Base-by-base conservation (phyloP, 1,284 basidiomycete genomes). In the Phlebopus sp. region DNA sequence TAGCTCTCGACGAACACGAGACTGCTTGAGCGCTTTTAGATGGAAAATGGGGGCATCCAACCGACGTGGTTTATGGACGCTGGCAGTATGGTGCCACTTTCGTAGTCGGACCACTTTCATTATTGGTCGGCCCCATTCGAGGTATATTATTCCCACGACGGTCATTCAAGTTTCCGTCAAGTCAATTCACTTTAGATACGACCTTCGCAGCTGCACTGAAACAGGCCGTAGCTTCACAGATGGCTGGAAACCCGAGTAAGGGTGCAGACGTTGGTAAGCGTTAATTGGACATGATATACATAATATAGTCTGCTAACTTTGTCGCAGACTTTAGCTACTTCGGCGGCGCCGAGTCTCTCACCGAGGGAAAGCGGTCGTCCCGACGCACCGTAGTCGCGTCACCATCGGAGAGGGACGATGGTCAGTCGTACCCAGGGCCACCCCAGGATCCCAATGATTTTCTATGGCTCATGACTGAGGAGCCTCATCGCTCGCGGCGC, bases 381-480 rank as follows among this genome's bases (percentile, higher is more conserved):
- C 74, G 84, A 50, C 76, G 86, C 46, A 85, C 83, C 0, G 72
- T 71, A 19, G 69, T 80, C 29, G 60, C 68, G 27, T 68, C 59
- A 45, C 69, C 72, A 0, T 71, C 67, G 15, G 61, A 52, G 32
- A 57, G 65, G 44, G 72, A 76, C 55, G 61, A 79, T 57, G 74
- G 71, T 18, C 64, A 60, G 42, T 62, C 65, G 13, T 66, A 79
- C 54, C 60, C 72, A 15, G 75, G 68, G 4, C 78, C 78, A 1
- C 86, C 85, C 0, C 82, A 82, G 60, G 79, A 90, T 56, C 84
- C 88, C 0, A 68, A 76, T 1, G 91, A 94, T 59, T 94, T 94
- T 60, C 73, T 98, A 25, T 99, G 96, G 96, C 70, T 96, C 47
- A 90, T 97, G 81, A 97, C 92, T 1, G 96, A 99, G 69, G 97